Percentiles rank a stretch among this genome's conserved stretches.
These are phyloP conservation scores for Colletotrichum paranaense DNA, from an alignment of 2,329 filamentous ascomycete species.

Conservation along the genomic window DNA sequence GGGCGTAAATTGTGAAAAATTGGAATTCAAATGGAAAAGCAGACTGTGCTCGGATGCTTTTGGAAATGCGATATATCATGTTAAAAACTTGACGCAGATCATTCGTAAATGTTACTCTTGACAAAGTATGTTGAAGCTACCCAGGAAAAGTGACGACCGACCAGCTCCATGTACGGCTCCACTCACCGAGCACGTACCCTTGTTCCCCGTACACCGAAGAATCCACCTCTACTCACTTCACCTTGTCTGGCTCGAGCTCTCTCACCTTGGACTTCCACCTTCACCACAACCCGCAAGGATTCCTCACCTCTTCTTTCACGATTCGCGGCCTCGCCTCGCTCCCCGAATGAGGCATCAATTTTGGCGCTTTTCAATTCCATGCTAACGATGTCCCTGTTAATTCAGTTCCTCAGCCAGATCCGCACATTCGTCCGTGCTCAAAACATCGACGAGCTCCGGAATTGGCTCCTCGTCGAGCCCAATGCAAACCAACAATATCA, in stretches of 20 bases:
- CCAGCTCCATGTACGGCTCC: not conserved
- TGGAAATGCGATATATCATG: not conserved
- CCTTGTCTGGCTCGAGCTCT: not conserved
- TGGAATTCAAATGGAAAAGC: slow-evolving; percentile 1
- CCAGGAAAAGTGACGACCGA: not conserved
- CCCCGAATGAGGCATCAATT: not conserved
- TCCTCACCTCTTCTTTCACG: not conserved
- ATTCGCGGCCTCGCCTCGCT: not conserved
- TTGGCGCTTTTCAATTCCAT: not conserved
- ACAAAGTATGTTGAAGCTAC: not conserved
- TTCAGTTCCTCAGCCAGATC: slow-evolving; percentile 76
- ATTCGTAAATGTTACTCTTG: not conserved
- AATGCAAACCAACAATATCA: slow-evolving; percentile 75
- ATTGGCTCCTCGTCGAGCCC: slow-evolving; percentile 81
- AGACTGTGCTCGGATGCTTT: not conserved
- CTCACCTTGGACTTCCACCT: slow-evolving; percentile 6
- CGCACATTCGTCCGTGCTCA: slow-evolving; percentile 69
- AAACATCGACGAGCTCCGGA: slow-evolving; percentile 73
- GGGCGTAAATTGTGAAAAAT: slow-evolving; percentile 6
- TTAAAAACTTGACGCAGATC: not conserved
- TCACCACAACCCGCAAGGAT: not conserved
- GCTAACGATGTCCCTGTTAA: slow-evolving; percentile 68
- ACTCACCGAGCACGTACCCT: slow-evolving; percentile 16
- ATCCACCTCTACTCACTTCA: slow-evolving; percentile 21
- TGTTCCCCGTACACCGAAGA: slow-evolving; percentile 15